Evolutionary conservation across 2,329 filamentous ascomycete species (phyloP), one percentile per base, ranked within the genome.

Genomic region (Pseudocercospora macadamiae): DNA sequence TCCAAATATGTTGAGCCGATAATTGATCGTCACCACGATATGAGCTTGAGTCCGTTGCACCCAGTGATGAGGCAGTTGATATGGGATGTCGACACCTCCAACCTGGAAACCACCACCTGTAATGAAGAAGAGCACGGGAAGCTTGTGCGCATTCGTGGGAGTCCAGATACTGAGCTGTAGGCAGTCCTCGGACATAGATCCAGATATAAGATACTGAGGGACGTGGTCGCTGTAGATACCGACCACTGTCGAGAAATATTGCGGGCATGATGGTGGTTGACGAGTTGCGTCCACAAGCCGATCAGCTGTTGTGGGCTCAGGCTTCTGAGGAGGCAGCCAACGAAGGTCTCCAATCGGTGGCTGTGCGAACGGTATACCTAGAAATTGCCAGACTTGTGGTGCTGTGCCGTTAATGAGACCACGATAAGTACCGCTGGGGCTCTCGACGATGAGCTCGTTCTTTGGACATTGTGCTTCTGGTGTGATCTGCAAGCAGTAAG

Each of bases 1-100:
- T 0, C 89, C 89, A 64, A 91, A 76, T 6, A 83, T 81, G 4
- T 86, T 86, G 55, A 89, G 78, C 2, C 87, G 80, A 70, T 88
- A 83, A 74, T 83, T 83, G 70, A 86, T 80, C 70, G 78, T 81
- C 55, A 87, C 77, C 25, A 77, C 80, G 36, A 88, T 73, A 34
- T 87, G 52, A 52, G 51, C 52, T 19, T 53, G 26, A n/a, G 39
- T 23, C 26, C 51, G 26, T 52, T 49, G 39, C 30, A 59, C 51
- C 37, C 48, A 19, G 52, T 37, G 19, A 18, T 42, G 18, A 21
- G 37, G 37, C 2, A 42, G 37, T 18, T 42, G 37, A 42, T 42
- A 42, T 10, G 37, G 37, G 16, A 42, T 47, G 26, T 55, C 42
- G 18, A 39, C 44, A 4, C 21, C 23, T 16, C 39, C 48, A 18